Evolutionary conservation across 768 basidiomycete genomes (phyloP).

Genomic region (Pholiota conissans): DNA sequence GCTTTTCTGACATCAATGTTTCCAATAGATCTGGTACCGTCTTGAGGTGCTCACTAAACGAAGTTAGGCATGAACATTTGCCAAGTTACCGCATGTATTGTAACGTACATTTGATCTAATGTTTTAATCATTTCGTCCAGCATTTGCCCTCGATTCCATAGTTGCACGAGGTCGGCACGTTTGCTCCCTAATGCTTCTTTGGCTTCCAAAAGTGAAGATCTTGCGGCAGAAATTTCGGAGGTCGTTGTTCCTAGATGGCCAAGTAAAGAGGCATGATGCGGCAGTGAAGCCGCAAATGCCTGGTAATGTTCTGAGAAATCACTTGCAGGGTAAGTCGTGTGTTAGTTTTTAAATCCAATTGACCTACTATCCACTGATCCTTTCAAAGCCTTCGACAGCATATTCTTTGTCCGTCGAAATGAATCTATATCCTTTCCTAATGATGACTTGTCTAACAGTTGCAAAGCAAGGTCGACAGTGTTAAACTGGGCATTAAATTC

Average conservation of each 20-base stretch:
- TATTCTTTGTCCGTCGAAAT: conserved; percentile 72
- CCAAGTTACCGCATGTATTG: not conserved
- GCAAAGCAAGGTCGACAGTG: conserved; percentile 88
- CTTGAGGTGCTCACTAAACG: conserved; percentile 80
- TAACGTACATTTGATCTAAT: conserved; percentile 79
- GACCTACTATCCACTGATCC: conserved; percentile 85
- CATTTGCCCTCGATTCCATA: conserved; percentile 88
- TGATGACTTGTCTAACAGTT: conserved; percentile 78
- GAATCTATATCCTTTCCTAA: conserved; percentile 74
- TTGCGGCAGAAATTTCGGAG: conserved; percentile 69
- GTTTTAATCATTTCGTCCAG: conserved; percentile 94
- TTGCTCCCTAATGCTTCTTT: conserved; percentile 80
- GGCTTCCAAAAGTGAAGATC: conserved; percentile 70
- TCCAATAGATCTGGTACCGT: conserved; percentile 90
- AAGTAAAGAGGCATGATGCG: conserved; percentile 82
- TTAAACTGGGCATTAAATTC: conserved; percentile 66
- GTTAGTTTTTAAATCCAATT: conserved; percentile 6
- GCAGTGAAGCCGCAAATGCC: conserved; percentile 91
- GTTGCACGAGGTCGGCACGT: conserved; percentile 84
- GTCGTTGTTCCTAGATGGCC: conserved; percentile 74
- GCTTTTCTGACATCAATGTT: conserved; percentile 93
- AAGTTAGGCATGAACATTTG: not conserved
- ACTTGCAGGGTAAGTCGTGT: not conserved
- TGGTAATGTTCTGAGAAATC: conserved; percentile 75
- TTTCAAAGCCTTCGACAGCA: conserved; percentile 78